phyloP scores from a whole-genome alignment of 2,329 filamentous ascomycete genomes.

The Neoarthrinium moseri region DNA sequence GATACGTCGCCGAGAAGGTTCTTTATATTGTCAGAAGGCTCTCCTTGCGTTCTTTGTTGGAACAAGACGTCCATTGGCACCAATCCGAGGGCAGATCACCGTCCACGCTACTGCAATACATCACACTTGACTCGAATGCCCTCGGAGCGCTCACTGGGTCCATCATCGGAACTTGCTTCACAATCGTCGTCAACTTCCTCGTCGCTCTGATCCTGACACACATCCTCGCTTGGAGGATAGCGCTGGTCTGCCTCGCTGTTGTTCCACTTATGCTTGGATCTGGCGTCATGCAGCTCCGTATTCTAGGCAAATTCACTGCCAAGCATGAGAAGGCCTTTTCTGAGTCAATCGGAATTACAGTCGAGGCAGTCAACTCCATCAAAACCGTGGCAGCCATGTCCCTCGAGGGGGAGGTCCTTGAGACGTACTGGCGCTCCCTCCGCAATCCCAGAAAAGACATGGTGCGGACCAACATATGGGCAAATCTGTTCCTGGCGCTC shows the following conservation, averaged over 20 bases:
- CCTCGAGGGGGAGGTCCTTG: constrained; percentile 49
- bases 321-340: constrained; percentile 64
- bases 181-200: constrained; percentile 66
- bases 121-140: constrained; percentile 67
- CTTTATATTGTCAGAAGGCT: constrained; percentile 62
- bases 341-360: constrained; percentile 61
- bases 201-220: constrained; percentile 68
- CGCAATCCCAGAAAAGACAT: constrained; percentile 53
- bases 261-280: constrained; percentile 68
- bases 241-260: constrained; percentile 66
- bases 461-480: constrained; percentile 44
- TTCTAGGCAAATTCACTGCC: constrained; percentile 61
- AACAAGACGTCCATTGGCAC: constrained; percentile 71
- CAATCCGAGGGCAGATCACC: constrained; percentile 63
- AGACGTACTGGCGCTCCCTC: constrained; percentile 51
- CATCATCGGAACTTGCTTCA: constrained; percentile 67
- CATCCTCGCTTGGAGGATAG: constrained; percentile 74
- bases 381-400: constrained; percentile 60
- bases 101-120: constrained; percentile 60
- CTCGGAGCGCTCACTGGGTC: constrained; percentile 69
- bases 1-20: constrained; percentile 61
- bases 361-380: constrained; percentile 66
- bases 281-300: constrained; percentile 66
- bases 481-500: constrained; percentile 60
- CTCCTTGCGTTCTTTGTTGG: constrained; percentile 63